Evolutionary conservation across 768 basidiomycete species (phyloP), one percentile per base, ranked within the genome.

Genomic region (Rhizopogon vulgaris): DNA sequence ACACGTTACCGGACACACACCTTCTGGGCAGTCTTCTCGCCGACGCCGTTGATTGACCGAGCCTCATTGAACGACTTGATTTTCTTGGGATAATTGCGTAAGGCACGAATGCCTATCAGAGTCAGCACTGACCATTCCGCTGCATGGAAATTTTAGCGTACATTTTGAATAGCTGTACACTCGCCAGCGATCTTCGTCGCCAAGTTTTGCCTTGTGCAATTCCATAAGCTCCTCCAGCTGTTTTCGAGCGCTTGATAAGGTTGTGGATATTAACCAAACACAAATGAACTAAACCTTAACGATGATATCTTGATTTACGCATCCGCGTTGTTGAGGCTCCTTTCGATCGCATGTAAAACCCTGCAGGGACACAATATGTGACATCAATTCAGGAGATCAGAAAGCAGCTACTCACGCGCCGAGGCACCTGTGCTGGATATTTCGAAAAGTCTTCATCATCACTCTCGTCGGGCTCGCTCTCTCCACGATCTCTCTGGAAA

Each of bases 1-100:
- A 36, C 11, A 5, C 12, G n/a, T 15, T 30, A 36, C 24, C 4
- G 15, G 11, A 10, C 34, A n/a, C 58, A 67, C 18, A 77, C 90
- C 77, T 93, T 92, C 25, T 71, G 61, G 4, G 87, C 88, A 0
- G 90, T 91, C 67, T 86, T 91, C 30, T 80, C 74, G 0, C 86
- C 90, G 15, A 91, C 75, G 3, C 84, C 83, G 5, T 62, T 66
- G 39, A 93, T 77, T 5, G 69, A 64, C 4, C 71, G 69, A 6
- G 89, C 90, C 60, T 91, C 80, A 15, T 72, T 73, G 39, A 72
- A 72, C 1, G 79, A 77, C 42, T 64, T 72, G 58, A 92, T 85
- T 6, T 80, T 79, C 50, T 69, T 77, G 0, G 79, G 80, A 58
- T 84, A 71, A 38, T 70, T 73, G 28, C 76, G 73, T 17, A 91